Base-by-base conservation (phyloP, 208 protist species). In the Trypanosoma avium region DNA sequence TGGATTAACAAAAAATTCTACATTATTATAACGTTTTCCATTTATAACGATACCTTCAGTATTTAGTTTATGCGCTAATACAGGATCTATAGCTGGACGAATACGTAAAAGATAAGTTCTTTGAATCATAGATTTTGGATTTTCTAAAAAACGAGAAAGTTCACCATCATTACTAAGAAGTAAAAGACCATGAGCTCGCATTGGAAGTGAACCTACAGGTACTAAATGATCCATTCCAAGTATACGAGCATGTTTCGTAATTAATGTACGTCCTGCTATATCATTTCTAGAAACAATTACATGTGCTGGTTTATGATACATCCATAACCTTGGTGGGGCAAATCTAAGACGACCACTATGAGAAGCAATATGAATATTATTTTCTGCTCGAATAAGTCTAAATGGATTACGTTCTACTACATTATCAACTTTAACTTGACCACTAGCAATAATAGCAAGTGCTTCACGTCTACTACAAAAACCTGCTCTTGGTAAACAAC, bases 121-220 rank as follows among this genome's bases (percentile, higher is more conserved):
- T 76, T 96, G 90, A 38, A 96, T 82, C 68, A 81, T 84, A 22
- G 74, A 74, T 45, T 55, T 60, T 19, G 90, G 90, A 70, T 91
- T 85, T 63, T 91, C 82, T 17, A 96, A 67, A 54, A 89, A 90
- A 32, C 78, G 76, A 13, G 85, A 84, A 13, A 96, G 79, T 75
- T 96, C 90, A 27, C 90, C 90, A 71, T 96, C 90, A 65, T 96
- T 96, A 7, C 87, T 94, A 55, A 96, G 76, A 15, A 96, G 75
- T 24, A 96, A 65, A 19, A 94, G 62, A 32, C 90, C 90, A 61
- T 94, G 86, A 1, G 87, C 73, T 3, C 84, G 82, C 81, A 91
- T 88, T 49, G 87, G 90, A 55, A 96, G 77, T 15, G 90, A 94
- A 35, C 87, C 85, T 27, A 96, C 78, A 19, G 90, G 87, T 21